These are phyloP conservation scores for Tetracentron sinense DNA, from an alignment of 164 flowering plant genomes.

Conservation along the genomic window DNA sequence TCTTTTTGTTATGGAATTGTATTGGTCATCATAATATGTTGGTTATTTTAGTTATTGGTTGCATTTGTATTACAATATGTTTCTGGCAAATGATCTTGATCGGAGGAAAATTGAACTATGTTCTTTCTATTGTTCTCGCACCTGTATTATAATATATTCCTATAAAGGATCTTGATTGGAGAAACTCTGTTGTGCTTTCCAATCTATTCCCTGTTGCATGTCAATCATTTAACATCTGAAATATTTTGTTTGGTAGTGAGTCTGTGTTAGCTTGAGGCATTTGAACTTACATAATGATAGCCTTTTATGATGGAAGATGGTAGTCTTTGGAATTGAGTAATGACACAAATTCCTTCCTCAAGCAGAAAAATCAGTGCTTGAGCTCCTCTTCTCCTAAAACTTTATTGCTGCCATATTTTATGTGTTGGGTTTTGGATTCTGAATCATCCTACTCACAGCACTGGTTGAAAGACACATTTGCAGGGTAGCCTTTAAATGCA, in stretches of 20 bases:
- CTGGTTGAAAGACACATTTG: neutral
- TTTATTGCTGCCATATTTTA: neutral
- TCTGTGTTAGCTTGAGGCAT: neutral
- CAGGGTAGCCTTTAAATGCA: neutral
- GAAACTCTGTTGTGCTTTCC: neutral
- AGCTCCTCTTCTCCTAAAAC: neutral
- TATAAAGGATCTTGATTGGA: neutral
- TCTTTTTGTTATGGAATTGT: conserved; percentile 6
- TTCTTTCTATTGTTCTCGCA: neutral
- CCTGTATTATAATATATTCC: neutral
- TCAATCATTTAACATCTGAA: neutral
- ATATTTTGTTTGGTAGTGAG: neutral
- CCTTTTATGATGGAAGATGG: neutral
- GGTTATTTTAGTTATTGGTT: conserved; percentile 14
- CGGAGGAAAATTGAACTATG: neutral
- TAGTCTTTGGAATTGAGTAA: neutral
- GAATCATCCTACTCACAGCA: neutral
- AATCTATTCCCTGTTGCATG: neutral
- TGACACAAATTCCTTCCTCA: no score
- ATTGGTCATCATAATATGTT: no score
- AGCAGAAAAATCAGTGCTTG: no score
- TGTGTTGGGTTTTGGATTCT: neutral
- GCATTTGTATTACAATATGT: no score
- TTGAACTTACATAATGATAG: neutral
- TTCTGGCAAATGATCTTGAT: no score